Evolutionary conservation across 352 stramenopile species (phyloP), one percentile per base, ranked within the genome.

Genomic region (Phytophthora macrochlamydospora): DNA sequence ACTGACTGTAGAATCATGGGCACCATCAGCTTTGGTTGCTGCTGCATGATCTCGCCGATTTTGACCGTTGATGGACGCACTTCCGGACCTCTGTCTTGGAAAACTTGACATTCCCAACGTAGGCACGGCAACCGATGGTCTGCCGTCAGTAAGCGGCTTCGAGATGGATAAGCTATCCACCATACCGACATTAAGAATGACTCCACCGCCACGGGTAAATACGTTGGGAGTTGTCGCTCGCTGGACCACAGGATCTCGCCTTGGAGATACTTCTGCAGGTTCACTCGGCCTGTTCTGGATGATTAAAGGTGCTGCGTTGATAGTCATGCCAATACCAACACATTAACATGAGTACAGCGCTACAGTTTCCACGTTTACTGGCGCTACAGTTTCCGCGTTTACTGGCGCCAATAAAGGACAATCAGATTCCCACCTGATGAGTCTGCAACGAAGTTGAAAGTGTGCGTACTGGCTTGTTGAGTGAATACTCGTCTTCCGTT

Each of bases 121-220:
- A 11, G 67, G 37, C 42, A 54, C 45, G 44, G 43, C 14, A 8
- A 46, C 43, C n/a, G 18, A 49, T 51, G 56, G 3, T 12, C 62
- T 72, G 4, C 40, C 44, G 8, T 76, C 63, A 8, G 46, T 38
- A 33, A 55, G 45, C 12, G 68, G 49, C 30, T 67, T 65, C 1
- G 64, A 64, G 12, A 73, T 58, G 2, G 42, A 31, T 33, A 62
- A 62, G 4, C 56, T 56, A 44, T 76, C 62, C 54, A 69, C 62
- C 13, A 51, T 58, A 3, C 68, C 74, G 29, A 77, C 54, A n/a
- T 38, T 75, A 9, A 79, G 51, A 56, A 74, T 73, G 9, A 75
- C 67, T 3, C 67, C 70, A 8, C 56, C 67, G 13, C 45, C 42
- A 7, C 31, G 49, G 18, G 54, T 24, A 37, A 61, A 69, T 3